Percentiles rank a stretch among this genome's conserved stretches.
Evolutionary conservation across 176 grass and related monocot species (phyloP).

Genomic region (Saccharum spontaneum): DNA sequence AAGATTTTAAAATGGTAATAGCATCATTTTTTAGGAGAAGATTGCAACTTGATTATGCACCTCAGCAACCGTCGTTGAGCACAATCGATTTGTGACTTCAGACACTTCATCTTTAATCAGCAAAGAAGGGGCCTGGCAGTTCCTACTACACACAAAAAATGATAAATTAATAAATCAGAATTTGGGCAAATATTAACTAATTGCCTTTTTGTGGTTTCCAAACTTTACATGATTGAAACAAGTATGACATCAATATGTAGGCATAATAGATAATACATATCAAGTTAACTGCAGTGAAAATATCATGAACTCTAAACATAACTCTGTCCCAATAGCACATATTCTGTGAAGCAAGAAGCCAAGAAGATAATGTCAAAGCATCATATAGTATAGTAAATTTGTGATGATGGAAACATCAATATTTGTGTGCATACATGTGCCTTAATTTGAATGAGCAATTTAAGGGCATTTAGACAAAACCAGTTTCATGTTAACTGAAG

Average conservation of each 20-base stretch:
- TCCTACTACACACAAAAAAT: conserved; percentile 41
- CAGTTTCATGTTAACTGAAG: too few species aligned
- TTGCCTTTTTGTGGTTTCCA: background rate
- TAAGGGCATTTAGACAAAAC: background rate
- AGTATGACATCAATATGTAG: background rate
- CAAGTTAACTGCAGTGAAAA: conserved; percentile 13
- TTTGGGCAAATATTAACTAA: background rate
- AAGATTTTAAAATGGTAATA: background rate
- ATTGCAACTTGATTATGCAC: conserved; percentile 19
- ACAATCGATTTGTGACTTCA: conserved; percentile 41
- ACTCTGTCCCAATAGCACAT: conserved; percentile 28
- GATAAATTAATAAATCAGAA: background rate
- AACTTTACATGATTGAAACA: background rate
- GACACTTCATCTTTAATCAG: conserved; percentile 55
- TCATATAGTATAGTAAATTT: background rate
- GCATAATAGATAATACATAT: background rate
- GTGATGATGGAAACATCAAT: background rate
- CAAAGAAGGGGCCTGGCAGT: conserved; percentile 35
- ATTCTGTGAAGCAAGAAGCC: conserved; percentile 40
- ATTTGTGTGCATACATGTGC: background rate
- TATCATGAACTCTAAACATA: background rate
- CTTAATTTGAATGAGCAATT: background rate
- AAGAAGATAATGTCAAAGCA: conserved; percentile 16
- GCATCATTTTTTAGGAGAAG: background rate
- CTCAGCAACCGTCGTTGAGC: conserved; percentile 51